Evolutionary conservation across 805 yeast genomes (phyloP).

Genomic region (Yamadazyma philogaea): DNA sequence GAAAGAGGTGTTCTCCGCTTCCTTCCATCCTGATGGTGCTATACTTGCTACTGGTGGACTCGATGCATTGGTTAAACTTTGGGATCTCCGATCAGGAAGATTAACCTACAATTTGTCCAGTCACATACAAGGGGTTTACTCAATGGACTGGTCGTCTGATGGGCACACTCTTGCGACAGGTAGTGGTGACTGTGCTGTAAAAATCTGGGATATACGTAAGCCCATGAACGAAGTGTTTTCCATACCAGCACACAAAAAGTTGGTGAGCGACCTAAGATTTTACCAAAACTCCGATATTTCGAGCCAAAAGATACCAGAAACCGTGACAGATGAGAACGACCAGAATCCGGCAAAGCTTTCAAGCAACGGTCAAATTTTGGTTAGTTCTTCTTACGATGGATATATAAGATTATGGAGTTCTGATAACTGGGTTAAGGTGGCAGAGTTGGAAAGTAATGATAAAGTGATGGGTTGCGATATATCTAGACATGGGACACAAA

Average conservation of each 20-base stretch:
- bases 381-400: constrained; percentile 72
- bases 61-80: constrained; percentile 68
- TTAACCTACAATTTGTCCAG: constrained; percentile 56
- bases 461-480: constrained; percentile 72
- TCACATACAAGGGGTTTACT: constrained; percentile 70
- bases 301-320: constrained; percentile 8
- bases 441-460: constrained; percentile 56
- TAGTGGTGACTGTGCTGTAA: constrained; percentile 75
- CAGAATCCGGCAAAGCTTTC: constrained; percentile 27
- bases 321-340: constrained; percentile 29
- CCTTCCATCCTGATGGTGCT: constrained; percentile 76
- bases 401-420: constrained; percentile 56
- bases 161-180: constrained; percentile 80
- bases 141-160: constrained; percentile 70
- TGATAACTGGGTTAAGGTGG: constrained; percentile 64
- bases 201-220: constrained; percentile 81
- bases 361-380: constrained; percentile 46
- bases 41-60: constrained; percentile 73
- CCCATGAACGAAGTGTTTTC: constrained; percentile 29
- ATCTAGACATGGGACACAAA: constrained; percentile 32
- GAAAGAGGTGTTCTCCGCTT: constrained; percentile 60
- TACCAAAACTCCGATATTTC: constrained; percentile 23
- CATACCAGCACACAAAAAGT: constrained; percentile 71
- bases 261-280: constrained; percentile 66
- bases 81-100: constrained; percentile 86